Conservation (phyloP, 2,329 filamentous ascomycete species). For the Juglanconis sp. region DNA sequence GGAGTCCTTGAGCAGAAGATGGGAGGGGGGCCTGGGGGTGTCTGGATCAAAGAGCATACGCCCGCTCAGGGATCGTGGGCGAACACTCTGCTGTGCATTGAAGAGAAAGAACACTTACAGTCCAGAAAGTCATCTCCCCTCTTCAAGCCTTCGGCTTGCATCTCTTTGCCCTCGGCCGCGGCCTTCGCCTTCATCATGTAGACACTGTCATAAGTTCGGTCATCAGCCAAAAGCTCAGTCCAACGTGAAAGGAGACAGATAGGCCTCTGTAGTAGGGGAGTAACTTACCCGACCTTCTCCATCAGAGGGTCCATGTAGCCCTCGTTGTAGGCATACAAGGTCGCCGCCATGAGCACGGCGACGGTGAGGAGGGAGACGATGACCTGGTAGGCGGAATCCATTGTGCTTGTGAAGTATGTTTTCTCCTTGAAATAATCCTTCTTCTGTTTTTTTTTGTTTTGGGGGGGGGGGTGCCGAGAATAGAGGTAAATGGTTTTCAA, state of each 20-base stretch:
- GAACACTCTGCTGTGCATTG: not conserved
- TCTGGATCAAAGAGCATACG: too few relatives aligned
- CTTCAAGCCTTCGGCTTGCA: slow-evolving; percentile 35
- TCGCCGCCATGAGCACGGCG: slow-evolving; percentile 27
- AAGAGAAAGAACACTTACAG: slow-evolving; percentile 26
- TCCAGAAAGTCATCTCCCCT: slow-evolving; percentile 37
- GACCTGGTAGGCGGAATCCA: slow-evolving; percentile 19
- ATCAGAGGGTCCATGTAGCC: slow-evolving; percentile 36
- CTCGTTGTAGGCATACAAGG: slow-evolving; percentile 34
- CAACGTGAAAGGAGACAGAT: too few relatives aligned
- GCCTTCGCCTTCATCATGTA: slow-evolving; percentile 39
- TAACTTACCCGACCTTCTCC: slow-evolving; percentile 30
- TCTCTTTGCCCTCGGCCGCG: slow-evolving; percentile 36
- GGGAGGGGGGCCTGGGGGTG: too few relatives aligned
- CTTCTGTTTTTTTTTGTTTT: not conserved
- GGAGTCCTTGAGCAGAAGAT: too few relatives aligned
- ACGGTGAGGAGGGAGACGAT: slow-evolving; percentile 27
- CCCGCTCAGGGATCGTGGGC: too few relatives aligned
- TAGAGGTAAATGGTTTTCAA: too few relatives aligned
- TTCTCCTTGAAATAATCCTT: too few relatives aligned
- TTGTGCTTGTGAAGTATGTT: not conserved
- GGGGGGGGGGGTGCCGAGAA: too few relatives aligned
- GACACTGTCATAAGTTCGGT: slow-evolving; percentile 17
- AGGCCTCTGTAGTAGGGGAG: not conserved
- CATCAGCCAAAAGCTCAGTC: not conserved